Base-by-base conservation (phyloP, 208 protist species). In the Leishmania lainsoni region DNA sequence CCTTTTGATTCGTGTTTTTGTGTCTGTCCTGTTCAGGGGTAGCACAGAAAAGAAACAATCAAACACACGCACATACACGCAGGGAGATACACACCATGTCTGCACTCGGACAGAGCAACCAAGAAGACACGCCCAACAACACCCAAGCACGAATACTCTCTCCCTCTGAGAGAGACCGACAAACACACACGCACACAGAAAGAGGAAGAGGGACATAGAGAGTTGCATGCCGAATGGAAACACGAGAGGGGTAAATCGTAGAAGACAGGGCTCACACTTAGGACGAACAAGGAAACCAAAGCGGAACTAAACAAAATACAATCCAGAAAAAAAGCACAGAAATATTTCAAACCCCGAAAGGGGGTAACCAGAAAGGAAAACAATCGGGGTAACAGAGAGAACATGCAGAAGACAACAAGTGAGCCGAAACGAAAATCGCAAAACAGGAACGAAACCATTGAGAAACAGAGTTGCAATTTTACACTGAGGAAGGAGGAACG, bases 41-140 rank as follows among this genome's bases (percentile, higher is more conserved):
- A 54, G 39, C 35, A 65, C 22, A 71, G 79, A 81, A 78, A 78
- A 88, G 56, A 66, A 26, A 78, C 9, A 29, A 52, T 12, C 3
- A 63, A 78, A 16, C 3, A 76, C n/a, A 51, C 71, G 48, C 71
- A 75, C 45, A 3, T 3, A 45, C 42, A 45, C 42, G 42, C 42
- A 45, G 42, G 42, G 42, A 45, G 42, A 45, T 45, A 45, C 42
- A 45, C 22, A 76, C 51, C 69, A 35, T 45, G 10, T 22, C 69
- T 54, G 39, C 45, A 73, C 69, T 16, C 45, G 10, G 45, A 52
- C 42, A 54, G n/a, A 73, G 45, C 69, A 52, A 10, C 69, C 42
- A 52, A 39, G 29, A 17, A 76, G 29, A 61, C 71, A n/a, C 71
- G 10, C 39, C 10, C 51, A 56, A 17, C 45, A 54, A 76, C n/a